These are phyloP conservation scores for Pilaira anomala DNA, from an alignment of 192 early-diverging fungal species.

Conservation along the genomic window DNA sequence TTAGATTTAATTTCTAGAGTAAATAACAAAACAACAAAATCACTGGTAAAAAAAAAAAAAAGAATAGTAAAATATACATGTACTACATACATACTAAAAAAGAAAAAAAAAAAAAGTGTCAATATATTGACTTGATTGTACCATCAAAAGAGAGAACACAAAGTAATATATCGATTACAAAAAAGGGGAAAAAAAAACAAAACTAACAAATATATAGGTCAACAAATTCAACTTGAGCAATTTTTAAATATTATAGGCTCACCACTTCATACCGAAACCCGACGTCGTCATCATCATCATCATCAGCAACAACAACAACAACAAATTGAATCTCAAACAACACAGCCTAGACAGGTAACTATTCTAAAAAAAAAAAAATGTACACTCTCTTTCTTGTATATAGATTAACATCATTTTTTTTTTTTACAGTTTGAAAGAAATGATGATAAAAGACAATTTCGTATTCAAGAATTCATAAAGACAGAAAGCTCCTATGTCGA, in stretches of 20 bases:
- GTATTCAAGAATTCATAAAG: slow-evolving; percentile 56
- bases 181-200: neutral
- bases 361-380: neutral
- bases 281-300: no score
- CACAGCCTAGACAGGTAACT: neutral
- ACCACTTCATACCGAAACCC: neutral
- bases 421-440: slow-evolving; percentile 12
- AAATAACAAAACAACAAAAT: slow-evolving; percentile 8
- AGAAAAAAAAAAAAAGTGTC: slow-evolving; percentile 17
- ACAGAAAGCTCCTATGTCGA: slow-evolving; percentile 65
- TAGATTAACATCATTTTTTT: neutral
- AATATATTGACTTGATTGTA: slow-evolving; percentile 24
- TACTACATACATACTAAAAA: neutral
- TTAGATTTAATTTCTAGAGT: slow-evolving; percentile 6
- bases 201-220: slow-evolving; percentile 5
- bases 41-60: neutral
- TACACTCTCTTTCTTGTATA: neutral
- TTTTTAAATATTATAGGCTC: slow-evolving; percentile 21
- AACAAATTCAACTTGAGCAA: slow-evolving; percentile 22
- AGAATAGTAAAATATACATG: no score
- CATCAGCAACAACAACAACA: no score
- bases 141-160: slow-evolving; percentile 14
- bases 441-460: slow-evolving; percentile 45
- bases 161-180: slow-evolving; percentile 2
- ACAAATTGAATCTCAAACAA: no score